These are phyloP conservation scores for Volvariella volvacea DNA, from an alignment of 1,284 basidiomycete species.

Conservation along the genomic window DNA sequence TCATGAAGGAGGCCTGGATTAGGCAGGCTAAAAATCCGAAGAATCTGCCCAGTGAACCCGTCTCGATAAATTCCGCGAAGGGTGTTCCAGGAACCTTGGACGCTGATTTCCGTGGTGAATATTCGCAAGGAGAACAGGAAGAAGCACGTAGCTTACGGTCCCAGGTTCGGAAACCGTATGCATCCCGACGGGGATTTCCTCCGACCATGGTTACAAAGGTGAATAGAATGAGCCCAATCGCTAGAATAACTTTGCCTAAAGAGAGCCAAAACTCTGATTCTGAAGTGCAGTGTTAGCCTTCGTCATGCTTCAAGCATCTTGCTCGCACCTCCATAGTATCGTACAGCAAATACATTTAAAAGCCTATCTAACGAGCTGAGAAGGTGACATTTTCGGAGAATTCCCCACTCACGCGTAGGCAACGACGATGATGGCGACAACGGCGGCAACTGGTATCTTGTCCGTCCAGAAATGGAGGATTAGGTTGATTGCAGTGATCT, in stretches of 20 bases:
- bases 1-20: constrained; percentile 41
- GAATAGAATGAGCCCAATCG: constrained; percentile 53
- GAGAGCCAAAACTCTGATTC: constrained; percentile 57
- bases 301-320: background rate
- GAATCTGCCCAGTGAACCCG: constrained; percentile 35
- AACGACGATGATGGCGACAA: constrained; percentile 31
- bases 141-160: constrained; percentile 25
- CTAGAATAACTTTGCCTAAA: constrained; percentile 47
- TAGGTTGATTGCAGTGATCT: constrained; percentile 39
- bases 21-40: constrained; percentile 40
- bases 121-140: background rate
- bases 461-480: constrained; percentile 44
- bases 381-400: background rate
- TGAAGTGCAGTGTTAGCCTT: constrained; percentile 11
- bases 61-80: constrained; percentile 35
- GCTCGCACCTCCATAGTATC: constrained; percentile 40
- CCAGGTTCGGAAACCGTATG: constrained; percentile 58
- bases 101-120: constrained; percentile 16
- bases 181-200: constrained; percentile 57
- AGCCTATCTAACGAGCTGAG: constrained; percentile 19
- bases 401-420: constrained; percentile 28
- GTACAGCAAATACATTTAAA: constrained; percentile 38
- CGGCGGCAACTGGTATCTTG: constrained; percentile 35
- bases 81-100: constrained; percentile 34
- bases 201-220: constrained; percentile 62